These are phyloP conservation scores for Oryza coarctata DNA, from an alignment of 176 grass and related monocot genomes.

Conservation along the genomic window DNA sequence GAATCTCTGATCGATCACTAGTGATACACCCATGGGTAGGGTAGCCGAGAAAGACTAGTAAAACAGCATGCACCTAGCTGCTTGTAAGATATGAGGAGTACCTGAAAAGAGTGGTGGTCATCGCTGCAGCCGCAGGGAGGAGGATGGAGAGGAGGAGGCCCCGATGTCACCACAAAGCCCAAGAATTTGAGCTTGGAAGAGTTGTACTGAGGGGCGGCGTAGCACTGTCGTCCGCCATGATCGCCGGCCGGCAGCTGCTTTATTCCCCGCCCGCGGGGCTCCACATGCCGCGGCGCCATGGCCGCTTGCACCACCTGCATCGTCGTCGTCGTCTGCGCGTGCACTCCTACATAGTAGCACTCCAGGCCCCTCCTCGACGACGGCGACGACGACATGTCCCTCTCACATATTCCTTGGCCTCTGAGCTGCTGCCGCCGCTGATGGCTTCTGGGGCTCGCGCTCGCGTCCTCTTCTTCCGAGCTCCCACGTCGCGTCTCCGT, in stretches of 20 bases:
- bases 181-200: constrained; percentile 28
- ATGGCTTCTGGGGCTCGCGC: constrained; percentile 28
- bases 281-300: not conserved
- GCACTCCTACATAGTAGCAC: constrained; percentile 41
- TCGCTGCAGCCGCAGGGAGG: not conserved
- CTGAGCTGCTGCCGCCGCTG: constrained; percentile 13
- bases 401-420: constrained; percentile 35
- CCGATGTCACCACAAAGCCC: constrained; percentile 40
- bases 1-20: not conserved
- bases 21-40: not conserved
- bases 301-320: constrained; percentile 32
- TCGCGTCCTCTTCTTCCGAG: not conserved
- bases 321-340: not conserved
- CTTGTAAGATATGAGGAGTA: not conserved
- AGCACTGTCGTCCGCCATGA: not conserved
- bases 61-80: not conserved
- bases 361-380: not conserved
- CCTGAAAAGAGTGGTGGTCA: constrained; percentile 31
- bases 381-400: constrained; percentile 6
- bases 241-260: constrained; percentile 2
- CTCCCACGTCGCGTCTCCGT: not conserved
- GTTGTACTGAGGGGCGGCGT: not conserved
- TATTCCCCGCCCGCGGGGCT: constrained; percentile 13
- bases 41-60: not conserved
- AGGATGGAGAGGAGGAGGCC: not conserved